These are phyloP conservation scores for Lentinula detonsa DNA, from an alignment of 768 basidiomycete species.

Conservation along the genomic window DNA sequence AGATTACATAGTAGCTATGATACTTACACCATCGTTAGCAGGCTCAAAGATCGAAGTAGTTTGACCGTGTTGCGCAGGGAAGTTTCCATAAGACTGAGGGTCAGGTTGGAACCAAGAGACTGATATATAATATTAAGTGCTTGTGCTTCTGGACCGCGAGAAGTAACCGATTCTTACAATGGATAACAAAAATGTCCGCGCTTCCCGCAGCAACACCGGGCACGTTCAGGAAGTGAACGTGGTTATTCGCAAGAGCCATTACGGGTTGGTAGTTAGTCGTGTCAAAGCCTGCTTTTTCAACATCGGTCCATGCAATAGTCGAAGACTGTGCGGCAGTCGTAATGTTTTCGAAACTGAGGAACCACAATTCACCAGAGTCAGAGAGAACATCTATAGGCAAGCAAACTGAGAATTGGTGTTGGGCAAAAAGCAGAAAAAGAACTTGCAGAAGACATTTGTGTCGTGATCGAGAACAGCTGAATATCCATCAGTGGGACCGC, in stretches of 20 bases:
- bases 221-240: conserved; percentile 76
- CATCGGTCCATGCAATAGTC: conserved; percentile 59
- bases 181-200: conserved; percentile 80
- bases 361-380: conserved; percentile 49
- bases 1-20: conserved; percentile 7
- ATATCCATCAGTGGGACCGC: conserved; percentile 58
- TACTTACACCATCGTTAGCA: conserved; percentile 33
- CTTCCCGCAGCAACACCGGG: conserved; percentile 62
- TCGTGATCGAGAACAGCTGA: conserved; percentile 86
- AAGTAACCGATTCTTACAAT: conserved; percentile 51
- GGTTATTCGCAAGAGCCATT: conserved; percentile 82
- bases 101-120: conserved; percentile 77
- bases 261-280: conserved; percentile 57
- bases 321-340: conserved; percentile 48
- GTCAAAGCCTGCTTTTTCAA: conserved; percentile 50
- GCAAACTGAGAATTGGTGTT: not conserved
- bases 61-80: conserved; percentile 67
- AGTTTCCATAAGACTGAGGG: conserved; percentile 54
- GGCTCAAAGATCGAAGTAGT: conserved; percentile 65
- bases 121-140: conserved; percentile 18
- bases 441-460: conserved; percentile 83
- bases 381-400: conserved; percentile 56
- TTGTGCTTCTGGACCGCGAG: too few species aligned
- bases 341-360: conserved; percentile 63
- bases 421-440: not conserved